Evolutionary conservation across 768 basidiomycete genomes (phyloP).

Genomic region (Suillus variegatus): DNA sequence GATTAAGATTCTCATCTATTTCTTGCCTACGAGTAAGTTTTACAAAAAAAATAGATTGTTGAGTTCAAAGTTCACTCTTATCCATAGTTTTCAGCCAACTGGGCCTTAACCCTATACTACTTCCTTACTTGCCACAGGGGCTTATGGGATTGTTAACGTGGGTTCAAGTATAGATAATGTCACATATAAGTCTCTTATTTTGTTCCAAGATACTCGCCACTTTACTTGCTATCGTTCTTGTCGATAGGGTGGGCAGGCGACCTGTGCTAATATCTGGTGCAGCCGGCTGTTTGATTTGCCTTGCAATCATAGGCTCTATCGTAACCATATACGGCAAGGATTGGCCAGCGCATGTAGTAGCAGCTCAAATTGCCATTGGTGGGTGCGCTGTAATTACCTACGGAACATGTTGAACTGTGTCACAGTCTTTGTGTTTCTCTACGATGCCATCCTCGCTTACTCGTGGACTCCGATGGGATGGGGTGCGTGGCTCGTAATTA

Average conservation of each 20-base stretch:
- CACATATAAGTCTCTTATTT: no score
- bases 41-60: not conserved
- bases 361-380: slow-evolving; percentile 31
- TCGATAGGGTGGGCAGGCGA: slow-evolving; percentile 41
- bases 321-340: slow-evolving; percentile 29
- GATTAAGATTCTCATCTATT: slow-evolving; percentile 31
- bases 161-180: not conserved
- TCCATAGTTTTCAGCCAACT: slow-evolving; percentile 39
- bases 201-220: slow-evolving; percentile 32
- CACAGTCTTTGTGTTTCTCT: slow-evolving; percentile 41
- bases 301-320: slow-evolving; percentile 30
- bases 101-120: slow-evolving; percentile 41
- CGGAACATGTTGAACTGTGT: slow-evolving; percentile 17
- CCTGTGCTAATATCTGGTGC: slow-evolving; percentile 42
- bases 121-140: slow-evolving; percentile 40
- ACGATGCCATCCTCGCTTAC: slow-evolving; percentile 36
- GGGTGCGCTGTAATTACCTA: slow-evolving; percentile 22
- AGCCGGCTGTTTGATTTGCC: slow-evolving; percentile 31
- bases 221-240: slow-evolving; percentile 35
- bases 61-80: slow-evolving; percentile 13
- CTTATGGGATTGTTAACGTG: slow-evolving; percentile 38
- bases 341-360: slow-evolving; percentile 29
- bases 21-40: slow-evolving; percentile 11
- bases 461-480: slow-evolving; percentile 35
- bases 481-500: slow-evolving; percentile 15